Percentiles rank a stretch among this genome's conserved stretches.
These are phyloP conservation scores for Lepidium campestre DNA, from an alignment of 441 rosid species.

Conservation along the genomic window DNA sequence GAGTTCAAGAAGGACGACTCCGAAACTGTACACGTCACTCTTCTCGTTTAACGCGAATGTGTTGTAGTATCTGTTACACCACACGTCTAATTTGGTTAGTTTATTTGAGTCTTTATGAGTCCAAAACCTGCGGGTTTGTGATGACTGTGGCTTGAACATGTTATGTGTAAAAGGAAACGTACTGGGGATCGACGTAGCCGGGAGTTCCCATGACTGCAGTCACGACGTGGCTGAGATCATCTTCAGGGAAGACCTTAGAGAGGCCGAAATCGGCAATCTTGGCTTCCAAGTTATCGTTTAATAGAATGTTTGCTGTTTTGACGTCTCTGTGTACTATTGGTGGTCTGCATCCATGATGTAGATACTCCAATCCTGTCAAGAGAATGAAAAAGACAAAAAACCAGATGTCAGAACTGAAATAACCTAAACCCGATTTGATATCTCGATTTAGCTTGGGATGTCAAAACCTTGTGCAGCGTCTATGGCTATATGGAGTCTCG, in stretches of 20 bases:
- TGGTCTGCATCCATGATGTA: conserved; percentile 44
- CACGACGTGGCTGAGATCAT: conserved; percentile 20
- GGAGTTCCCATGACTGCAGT: conserved; percentile 37
- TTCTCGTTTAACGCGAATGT: conserved; percentile 36
- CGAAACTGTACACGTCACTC: conserved; percentile 59
- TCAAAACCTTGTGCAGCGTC: conserved; percentile 52
- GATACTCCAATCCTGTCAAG: conserved; percentile 37
- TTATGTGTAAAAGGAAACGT: conserved; percentile 6
- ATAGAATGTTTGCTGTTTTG: conserved; percentile 40
- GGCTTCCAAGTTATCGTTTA: conserved; percentile 42
- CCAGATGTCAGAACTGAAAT: neutral
- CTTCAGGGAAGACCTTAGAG: conserved; percentile 32
- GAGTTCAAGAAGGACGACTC: conserved; percentile 46
- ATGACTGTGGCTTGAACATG: neutral
- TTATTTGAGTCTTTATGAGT: neutral
- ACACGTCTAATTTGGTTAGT: neutral
- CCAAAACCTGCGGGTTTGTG: neutral
- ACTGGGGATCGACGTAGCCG: conserved; percentile 49
- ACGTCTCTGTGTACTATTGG: conserved; percentile 44
- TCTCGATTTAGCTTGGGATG: neutral
- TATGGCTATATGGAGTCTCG: conserved; percentile 42
- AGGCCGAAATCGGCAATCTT: conserved; percentile 62
- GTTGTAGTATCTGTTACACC: conserved; percentile 31
- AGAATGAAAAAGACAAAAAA: neutral
- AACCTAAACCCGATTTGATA: neutral